These are phyloP conservation scores for Talaromyces liani DNA, from an alignment of 495 filamentous ascomycete genomes.

Conservation along the genomic window DNA sequence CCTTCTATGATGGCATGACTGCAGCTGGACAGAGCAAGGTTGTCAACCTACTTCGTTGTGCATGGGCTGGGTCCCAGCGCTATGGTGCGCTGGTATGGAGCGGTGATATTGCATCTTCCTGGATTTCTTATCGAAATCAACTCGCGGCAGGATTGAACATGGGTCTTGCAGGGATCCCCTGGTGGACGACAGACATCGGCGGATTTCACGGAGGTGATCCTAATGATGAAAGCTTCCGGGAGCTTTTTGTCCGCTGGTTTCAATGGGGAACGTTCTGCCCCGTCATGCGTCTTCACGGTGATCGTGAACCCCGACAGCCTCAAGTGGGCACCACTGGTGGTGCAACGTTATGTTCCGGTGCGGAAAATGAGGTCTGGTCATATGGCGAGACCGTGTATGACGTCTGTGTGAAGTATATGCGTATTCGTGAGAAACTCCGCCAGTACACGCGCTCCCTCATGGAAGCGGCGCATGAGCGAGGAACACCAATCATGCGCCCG, in stretches of 20 bases:
- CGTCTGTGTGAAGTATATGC: slow-evolving; percentile 21
- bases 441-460: slow-evolving; percentile 17
- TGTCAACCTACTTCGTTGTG: slow-evolving; percentile 22
- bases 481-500: slow-evolving; percentile 23
- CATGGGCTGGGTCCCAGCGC: slow-evolving; percentile 24
- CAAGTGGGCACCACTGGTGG: slow-evolving; percentile 18
- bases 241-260: slow-evolving; percentile 25
- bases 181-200: slow-evolving; percentile 27
- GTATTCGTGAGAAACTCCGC: slow-evolving; percentile 18
- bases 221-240: slow-evolving; percentile 19
- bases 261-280: slow-evolving; percentile 23
- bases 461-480: slow-evolving; percentile 15
- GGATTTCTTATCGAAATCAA: slow-evolving; percentile 22
- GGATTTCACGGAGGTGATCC: slow-evolving; percentile 23
- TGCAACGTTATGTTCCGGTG: not conserved
- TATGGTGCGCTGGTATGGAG: slow-evolving; percentile 28
- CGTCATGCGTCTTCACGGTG: slow-evolving; percentile 26
- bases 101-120: slow-evolving; percentile 19
- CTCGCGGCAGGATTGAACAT: slow-evolving; percentile 21
- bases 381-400: slow-evolving; percentile 21
- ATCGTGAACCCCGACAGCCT: slow-evolving; percentile 16
- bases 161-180: slow-evolving; percentile 22
- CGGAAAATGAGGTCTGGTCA: slow-evolving; percentile 22
- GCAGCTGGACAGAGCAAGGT: slow-evolving; percentile 24
- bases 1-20: slow-evolving; percentile 22